Evolutionary conservation across 371 early-diverging fungal species (phyloP), one percentile per base, ranked within the genome.

Genomic region (Mortierella sp.): DNA sequence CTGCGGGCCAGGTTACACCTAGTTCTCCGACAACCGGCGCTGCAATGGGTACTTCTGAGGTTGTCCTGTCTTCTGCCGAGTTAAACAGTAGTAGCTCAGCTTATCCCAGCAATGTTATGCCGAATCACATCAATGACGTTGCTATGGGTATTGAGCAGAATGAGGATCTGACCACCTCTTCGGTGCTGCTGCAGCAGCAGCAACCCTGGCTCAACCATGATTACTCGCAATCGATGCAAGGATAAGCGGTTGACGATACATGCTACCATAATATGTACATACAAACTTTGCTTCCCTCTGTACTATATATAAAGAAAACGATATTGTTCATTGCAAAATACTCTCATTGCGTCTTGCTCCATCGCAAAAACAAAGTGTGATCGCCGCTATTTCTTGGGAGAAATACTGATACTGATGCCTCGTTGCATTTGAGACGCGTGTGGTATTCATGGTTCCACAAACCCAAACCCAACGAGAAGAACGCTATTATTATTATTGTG

Each of bases 161-260:
- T 34, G 11, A 34, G 37, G 37, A 34, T 14, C 37, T 34, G 11
- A 4, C 37, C 1, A 14, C 39, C 37, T 52, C 39, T 21, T 52
- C 53, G 7, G 11, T n/a, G 39, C 42, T 23, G 34, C 39, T 24
- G 17, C 62, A 42, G 31, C 50, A 51, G 60, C 51, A 50, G 46
- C 67, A 59, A 27, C 39, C 34, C 31, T 67, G 68, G 68, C 53
- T 55, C 41, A 41, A 31, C 11, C 68, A 53, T 27, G 31, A 30
- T 6, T 67, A 39, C 44, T 24, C 60, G 3, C 60, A 53, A 23
- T 39, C 68, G 23, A 59, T 67, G 60, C 56, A 67, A 26, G 68
- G 60, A 15, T 60, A 50, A 60, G 24, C 5, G 6, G 4, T 12
- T 9, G n/a, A 17, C 11, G 19, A 11, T n/a, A n/a, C n/a, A 9